A percentile compares a stretch with the other conserved stretches of the same genome.
phyloP scores from a whole-genome alignment of 164 flowering plant genomes.

The Chimonanthus praecox region DNA sequence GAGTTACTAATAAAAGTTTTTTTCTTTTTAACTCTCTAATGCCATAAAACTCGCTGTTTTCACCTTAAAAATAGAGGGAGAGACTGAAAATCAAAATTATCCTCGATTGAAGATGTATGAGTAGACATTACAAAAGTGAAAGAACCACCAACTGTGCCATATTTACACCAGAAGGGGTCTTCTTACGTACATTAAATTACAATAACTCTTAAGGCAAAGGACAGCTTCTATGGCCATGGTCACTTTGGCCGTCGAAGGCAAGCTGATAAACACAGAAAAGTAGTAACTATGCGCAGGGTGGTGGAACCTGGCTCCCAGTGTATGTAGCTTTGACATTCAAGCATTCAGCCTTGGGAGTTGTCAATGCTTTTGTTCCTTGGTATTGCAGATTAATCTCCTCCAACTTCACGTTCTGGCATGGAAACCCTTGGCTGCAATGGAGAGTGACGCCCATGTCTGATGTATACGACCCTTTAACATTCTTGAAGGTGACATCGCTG shows the following conservation, averaged over 20 bases:
- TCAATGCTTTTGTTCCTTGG: conserved; percentile 9
- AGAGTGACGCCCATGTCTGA: conserved; percentile 44
- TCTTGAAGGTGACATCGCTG: conserved; percentile 40
- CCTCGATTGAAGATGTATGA: no score
- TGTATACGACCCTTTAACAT: conserved; percentile 52
- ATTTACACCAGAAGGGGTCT: no score
- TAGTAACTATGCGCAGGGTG: conserved; percentile 31
- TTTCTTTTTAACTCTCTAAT: no score
- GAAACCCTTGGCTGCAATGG: conserved; percentile 46
- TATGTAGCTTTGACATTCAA: conserved; percentile 36
- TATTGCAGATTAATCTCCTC: conserved; percentile 38
- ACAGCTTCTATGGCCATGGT: background rate
- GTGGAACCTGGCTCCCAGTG: conserved; percentile 52
- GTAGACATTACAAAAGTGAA: no score
- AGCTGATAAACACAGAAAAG: background rate
- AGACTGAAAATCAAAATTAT: no score
- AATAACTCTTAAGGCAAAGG: background rate
- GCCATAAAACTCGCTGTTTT: no score
- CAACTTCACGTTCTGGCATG: conserved; percentile 45
- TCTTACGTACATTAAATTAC: no score
- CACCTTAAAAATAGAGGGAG: no score
- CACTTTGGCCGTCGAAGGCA: background rate
- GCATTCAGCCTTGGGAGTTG: conserved; percentile 6
- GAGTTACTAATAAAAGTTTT: no score
- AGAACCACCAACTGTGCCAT: no score